These are phyloP conservation scores for Paulownia fortunei DNA, from an alignment of 257 asterid species.

Conservation along the genomic window DNA sequence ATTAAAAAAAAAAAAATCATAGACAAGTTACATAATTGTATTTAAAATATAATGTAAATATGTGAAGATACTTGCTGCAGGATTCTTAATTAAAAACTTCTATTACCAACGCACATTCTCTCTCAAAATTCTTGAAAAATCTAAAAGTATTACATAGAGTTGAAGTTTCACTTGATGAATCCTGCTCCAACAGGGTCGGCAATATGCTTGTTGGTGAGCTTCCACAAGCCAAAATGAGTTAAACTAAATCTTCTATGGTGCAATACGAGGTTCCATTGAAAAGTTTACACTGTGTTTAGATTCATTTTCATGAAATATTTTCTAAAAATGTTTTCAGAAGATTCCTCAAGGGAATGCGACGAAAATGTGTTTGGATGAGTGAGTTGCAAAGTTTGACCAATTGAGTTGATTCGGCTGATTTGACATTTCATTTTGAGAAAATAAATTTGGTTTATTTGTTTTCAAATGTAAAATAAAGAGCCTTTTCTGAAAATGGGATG, in stretches of 20 bases:
- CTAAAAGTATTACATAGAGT: neutral
- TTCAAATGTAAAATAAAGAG: neutral
- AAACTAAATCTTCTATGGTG: neutral
- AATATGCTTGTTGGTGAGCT: neutral
- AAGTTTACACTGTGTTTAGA: neutral
- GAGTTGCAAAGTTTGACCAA: neutral
- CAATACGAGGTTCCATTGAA: neutral
- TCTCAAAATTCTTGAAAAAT: neutral
- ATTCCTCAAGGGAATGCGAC: neutral
- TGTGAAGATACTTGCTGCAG: neutral
- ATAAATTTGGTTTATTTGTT: neutral
- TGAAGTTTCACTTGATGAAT: conserved; percentile 11
- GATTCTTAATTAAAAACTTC: neutral
- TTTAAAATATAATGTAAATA: neutral
- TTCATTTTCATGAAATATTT: neutral
- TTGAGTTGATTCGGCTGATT: neutral
- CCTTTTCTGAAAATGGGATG: neutral
- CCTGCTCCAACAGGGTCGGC: neutral
- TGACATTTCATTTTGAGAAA: neutral
- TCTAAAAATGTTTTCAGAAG: neutral
- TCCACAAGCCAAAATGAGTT: conserved; percentile 4
- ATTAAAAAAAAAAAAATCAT: conserved; percentile 13
- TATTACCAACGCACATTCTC: neutral
- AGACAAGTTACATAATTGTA: neutral
- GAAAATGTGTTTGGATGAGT: neutral